Percentiles rank a stretch among this genome's conserved stretches.
These are phyloP conservation scores for Termitomyces sp. DNA, from an alignment of 768 basidiomycete genomes.

Conservation along the genomic window DNA sequence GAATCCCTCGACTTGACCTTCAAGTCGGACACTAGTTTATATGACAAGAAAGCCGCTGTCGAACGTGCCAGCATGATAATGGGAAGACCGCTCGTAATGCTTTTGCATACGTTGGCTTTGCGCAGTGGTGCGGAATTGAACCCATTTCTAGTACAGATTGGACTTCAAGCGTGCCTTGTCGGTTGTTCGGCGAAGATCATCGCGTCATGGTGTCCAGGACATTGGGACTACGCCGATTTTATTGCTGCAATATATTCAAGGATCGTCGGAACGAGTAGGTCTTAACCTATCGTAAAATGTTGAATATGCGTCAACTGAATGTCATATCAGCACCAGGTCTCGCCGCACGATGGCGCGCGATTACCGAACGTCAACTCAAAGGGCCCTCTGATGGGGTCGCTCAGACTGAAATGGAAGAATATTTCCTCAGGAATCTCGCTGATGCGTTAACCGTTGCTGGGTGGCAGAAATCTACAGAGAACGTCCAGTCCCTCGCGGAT, in stretches of 20 bases:
- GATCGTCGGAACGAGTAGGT: slow-evolving; percentile 33
- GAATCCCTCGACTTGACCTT: slow-evolving; percentile 19
- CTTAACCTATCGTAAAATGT: not conserved
- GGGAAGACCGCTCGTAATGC: not conserved
- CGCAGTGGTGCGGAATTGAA: not conserved
- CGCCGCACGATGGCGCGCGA: slow-evolving; percentile 23
- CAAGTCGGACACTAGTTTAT: not conserved
- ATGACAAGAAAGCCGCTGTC: not conserved
- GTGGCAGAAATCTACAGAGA: not conserved
- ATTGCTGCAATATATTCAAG: slow-evolving; percentile 32
- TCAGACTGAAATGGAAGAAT: slow-evolving; percentile 14
- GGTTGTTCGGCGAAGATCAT: slow-evolving; percentile 36
- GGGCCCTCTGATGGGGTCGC: slow-evolving; percentile 16
- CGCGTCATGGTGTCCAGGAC: slow-evolving; percentile 38
- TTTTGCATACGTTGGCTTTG: not conserved
- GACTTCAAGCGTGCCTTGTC: slow-evolving; percentile 28
- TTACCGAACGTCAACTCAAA: slow-evolving; percentile 22
- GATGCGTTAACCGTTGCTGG: not conserved
- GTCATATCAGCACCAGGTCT: slow-evolving; percentile 12
- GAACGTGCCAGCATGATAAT: not conserved
- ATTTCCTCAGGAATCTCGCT: not conserved
- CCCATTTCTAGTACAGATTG: not conserved
- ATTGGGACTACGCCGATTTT: slow-evolving; percentile 40
- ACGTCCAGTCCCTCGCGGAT: not conserved
- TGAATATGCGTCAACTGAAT: not conserved